Base-by-base conservation (phyloP, 805 yeast genomes). In the Candida ficus region DNA sequence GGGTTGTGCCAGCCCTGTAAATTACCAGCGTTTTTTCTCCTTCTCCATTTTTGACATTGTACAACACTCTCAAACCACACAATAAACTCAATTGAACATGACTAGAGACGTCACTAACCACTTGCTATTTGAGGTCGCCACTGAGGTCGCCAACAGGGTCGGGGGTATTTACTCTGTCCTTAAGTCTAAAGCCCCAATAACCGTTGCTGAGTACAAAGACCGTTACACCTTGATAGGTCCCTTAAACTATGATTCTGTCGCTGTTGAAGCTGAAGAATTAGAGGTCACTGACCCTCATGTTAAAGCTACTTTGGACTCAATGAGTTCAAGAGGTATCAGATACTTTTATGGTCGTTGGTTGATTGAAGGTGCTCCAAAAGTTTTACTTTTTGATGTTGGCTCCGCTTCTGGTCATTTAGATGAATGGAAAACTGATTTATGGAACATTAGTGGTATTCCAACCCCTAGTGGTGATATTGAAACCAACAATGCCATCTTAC, bases 101-200 rank as follows among this genome's bases (percentile, higher is more conserved):
- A 68, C 83, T 23, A 77, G 98, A 66, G 96, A 88, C 69, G 80
- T 91, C 46, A 78, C 83, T 54, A 82, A 86, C 61, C 96, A 88
- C 60, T 70, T 90, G 41, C 73, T 93, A 37, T 89, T 91, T 57
- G 99, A 91, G 68, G 83, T 87, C 33, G 95, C 98, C 46, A 91
- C 99, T 2, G 99, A 91, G 62, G 97, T 91, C 38, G 98, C 98
- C 55, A 90, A 93, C 69, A 74, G 95, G 55, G 98, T 91, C 18
- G 99, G 99, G 37, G 99, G 99, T 28, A 91, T 91, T 61, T 91
- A 91, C 68, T 90, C 98, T 7, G 99, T 91, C 38, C 74, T 91
- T 57, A 93, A 93, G 62, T 87, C 96, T 10, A 91, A 91, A 64
- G 97, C 97, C 7, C 97, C 97, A 8, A 89, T 90, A 45, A 91